phyloP scores from a whole-genome alignment of 495 filamentous ascomycete species.

The Lasiosphaeris hirsuta region DNA sequence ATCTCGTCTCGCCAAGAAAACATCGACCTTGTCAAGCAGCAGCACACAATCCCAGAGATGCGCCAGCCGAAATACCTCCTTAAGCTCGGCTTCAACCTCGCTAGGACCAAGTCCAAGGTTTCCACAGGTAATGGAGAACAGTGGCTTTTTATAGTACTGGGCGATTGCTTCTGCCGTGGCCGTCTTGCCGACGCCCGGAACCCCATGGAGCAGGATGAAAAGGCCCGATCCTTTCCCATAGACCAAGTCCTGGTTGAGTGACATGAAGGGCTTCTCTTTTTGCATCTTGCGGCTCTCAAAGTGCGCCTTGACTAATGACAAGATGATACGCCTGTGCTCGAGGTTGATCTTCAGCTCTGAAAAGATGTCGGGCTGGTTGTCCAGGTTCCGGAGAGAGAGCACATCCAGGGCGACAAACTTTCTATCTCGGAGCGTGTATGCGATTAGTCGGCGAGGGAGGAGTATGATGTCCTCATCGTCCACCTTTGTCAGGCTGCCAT shows the following conservation, averaged over 20 bases:
- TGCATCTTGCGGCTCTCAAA: constrained; percentile 35
- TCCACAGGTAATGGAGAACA: constrained; percentile 54
- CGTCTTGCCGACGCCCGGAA: background rate
- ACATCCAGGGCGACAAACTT: constrained; percentile 35
- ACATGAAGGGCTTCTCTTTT: constrained; percentile 37
- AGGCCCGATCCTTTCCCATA: constrained; percentile 55
- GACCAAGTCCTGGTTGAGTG: constrained; percentile 58
- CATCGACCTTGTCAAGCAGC: constrained; percentile 53
- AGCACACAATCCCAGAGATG: constrained; percentile 55
- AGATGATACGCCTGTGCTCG: constrained; percentile 51
- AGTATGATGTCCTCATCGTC: constrained; percentile 35
- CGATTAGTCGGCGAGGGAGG: constrained; percentile 38
- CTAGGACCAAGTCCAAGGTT: constrained; percentile 49
- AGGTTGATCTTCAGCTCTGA: constrained; percentile 51
- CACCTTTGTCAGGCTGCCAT: constrained; percentile 16
- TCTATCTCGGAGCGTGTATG: constrained; percentile 38
- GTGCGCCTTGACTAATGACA: constrained; percentile 46
- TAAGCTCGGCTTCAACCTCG: constrained; percentile 36
- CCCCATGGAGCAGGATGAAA: constrained; percentile 31
- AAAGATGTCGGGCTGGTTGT: constrained; percentile 35
- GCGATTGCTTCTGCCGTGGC: constrained; percentile 41
- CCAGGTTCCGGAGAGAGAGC: constrained; percentile 40
- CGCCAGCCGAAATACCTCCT: constrained; percentile 48
- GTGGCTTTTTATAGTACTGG: constrained; percentile 45
- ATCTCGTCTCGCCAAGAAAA: constrained; percentile 48